These are phyloP conservation scores for Jimgerdemannia flammicorona DNA, from an alignment of 192 early-diverging fungal species.

Conservation along the genomic window DNA sequence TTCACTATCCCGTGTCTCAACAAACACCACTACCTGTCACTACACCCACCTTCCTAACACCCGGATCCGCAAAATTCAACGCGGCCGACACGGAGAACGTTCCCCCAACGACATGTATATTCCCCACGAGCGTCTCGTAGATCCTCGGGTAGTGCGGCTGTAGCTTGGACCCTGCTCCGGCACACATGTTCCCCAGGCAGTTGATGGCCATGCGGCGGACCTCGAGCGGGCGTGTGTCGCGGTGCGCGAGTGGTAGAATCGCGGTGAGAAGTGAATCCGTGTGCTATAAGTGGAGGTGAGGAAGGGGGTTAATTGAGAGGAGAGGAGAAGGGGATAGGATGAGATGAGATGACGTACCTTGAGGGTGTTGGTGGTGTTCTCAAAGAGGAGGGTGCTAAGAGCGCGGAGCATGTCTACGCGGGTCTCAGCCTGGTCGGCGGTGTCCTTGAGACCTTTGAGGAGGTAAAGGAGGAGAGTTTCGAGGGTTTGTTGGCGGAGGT, in stretches of 20 bases:
- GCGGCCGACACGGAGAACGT: constrained; percentile 13
- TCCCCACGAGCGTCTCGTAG: constrained; percentile 44
- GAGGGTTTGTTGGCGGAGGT: constrained; percentile 13
- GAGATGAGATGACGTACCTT: constrained; percentile 27
- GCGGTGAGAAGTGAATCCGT: background rate
- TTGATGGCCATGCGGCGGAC: constrained; percentile 61
- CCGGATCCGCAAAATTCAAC: constrained; percentile 23
- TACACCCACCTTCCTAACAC: constrained; percentile 21
- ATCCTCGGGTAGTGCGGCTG: constrained; percentile 40
- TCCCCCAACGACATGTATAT: constrained; percentile 26
- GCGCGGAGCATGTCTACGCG: constrained; percentile 48
- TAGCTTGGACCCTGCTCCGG: constrained; percentile 52
- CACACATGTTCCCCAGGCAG: constrained; percentile 62
- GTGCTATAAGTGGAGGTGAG: background rate
- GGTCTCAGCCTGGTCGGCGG: constrained; percentile 10
- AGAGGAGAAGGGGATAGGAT: background rate
- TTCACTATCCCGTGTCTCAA: background rate
- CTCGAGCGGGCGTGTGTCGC: constrained; percentile 26
- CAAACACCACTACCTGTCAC: background rate
- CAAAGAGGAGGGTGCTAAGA: constrained; percentile 44
- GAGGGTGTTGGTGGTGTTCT: constrained; percentile 34
- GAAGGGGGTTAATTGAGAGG: background rate
- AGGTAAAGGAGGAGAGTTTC: constrained; percentile 19
- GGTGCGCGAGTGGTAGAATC: constrained; percentile 17
- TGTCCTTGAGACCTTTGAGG: constrained; percentile 11